A percentile compares a stretch with the other conserved stretches of the same genome.
phyloP scores from a whole-genome alignment of 805 yeast genomes.

The Starmerella sirachaensis region DNA sequence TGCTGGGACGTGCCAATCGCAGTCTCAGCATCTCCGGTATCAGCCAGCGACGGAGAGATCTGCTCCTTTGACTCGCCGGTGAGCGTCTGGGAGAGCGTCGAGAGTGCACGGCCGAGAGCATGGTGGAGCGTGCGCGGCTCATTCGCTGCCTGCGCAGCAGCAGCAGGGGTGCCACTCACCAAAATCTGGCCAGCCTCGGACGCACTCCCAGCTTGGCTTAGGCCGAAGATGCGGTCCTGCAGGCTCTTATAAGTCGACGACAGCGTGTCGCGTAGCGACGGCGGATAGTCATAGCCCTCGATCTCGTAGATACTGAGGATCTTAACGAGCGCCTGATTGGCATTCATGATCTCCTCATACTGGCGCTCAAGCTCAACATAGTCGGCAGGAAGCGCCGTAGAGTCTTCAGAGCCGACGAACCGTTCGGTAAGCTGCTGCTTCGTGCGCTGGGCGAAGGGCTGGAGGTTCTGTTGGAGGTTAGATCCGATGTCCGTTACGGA shows the following conservation, averaged over 20 bases:
- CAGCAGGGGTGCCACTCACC: conserved; percentile 19
- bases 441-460: conserved; percentile 72
- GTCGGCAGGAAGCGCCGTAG: conserved; percentile 74
- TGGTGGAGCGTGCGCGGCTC: conserved; percentile 74
- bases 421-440: conserved; percentile 66
- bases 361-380: conserved; percentile 61
- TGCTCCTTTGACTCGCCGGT: conserved; percentile 38
- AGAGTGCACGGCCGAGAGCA: conserved; percentile 61
- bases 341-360: conserved; percentile 58
- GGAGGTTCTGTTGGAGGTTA: conserved; percentile 32
- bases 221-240: conserved; percentile 49
- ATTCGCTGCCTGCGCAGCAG: conserved; percentile 38
- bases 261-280: conserved; percentile 62
- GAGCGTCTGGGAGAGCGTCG: conserved; percentile 25
- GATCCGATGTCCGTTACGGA: conserved; percentile 29
- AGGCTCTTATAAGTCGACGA: conserved; percentile 57
- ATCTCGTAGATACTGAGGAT: conserved; percentile 52
- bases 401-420: conserved; percentile 69
- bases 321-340: conserved; percentile 46
- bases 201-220: conserved; percentile 62
- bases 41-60: conserved; percentile 49
- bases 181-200: conserved; percentile 74
- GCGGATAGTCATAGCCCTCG: conserved; percentile 77
- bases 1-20: conserved; percentile 72
- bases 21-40: conserved; percentile 56